Evolutionary conservation across 768 basidiomycete genomes (phyloP).

Genomic region (Glaciozyma martinii): DNA sequence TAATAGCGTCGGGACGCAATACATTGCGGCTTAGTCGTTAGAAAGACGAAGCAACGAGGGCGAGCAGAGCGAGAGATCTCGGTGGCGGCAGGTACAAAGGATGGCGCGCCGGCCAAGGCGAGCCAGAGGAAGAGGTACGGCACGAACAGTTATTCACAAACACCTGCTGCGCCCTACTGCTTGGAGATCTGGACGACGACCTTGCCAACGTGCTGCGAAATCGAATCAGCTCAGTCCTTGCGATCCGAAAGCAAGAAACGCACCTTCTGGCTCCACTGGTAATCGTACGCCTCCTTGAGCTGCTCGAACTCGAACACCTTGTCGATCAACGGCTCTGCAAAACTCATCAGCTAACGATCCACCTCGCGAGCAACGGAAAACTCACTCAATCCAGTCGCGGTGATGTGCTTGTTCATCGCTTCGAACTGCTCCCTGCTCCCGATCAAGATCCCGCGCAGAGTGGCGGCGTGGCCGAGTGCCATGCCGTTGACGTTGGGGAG

Average conservation of each 20-base stretch:
- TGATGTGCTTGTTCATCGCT: conserved; percentile 8
- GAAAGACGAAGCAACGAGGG: too few species aligned
- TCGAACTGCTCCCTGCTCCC: conserved; percentile 54
- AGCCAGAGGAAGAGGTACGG: too few species aligned
- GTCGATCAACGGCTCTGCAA: conserved; percentile 46
- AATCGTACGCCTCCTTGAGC: conserved; percentile 47
- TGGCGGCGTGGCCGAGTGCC: not conserved
- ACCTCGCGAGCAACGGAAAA: not conserved
- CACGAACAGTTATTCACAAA: too few species aligned
- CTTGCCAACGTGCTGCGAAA: not conserved
- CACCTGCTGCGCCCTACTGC: too few species aligned
- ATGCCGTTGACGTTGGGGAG: not conserved
- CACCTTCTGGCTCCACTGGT: conserved; percentile 29
- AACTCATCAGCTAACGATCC: not conserved
- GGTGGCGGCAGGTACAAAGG: too few species aligned
- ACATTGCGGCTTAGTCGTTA: too few species aligned
- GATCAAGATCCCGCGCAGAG: conserved; percentile 50
- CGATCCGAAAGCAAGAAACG: not conserved
- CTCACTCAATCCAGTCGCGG: not conserved
- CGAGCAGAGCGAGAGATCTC: too few species aligned
- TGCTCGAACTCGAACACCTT: conserved; percentile 53
- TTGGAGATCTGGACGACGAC: not conserved
- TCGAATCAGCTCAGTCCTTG: not conserved
- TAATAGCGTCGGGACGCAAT: too few species aligned
- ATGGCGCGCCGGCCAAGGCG: too few species aligned